phyloP scores from a whole-genome alignment of 345 rosid species.

The Eutrema yunnanense region DNA sequence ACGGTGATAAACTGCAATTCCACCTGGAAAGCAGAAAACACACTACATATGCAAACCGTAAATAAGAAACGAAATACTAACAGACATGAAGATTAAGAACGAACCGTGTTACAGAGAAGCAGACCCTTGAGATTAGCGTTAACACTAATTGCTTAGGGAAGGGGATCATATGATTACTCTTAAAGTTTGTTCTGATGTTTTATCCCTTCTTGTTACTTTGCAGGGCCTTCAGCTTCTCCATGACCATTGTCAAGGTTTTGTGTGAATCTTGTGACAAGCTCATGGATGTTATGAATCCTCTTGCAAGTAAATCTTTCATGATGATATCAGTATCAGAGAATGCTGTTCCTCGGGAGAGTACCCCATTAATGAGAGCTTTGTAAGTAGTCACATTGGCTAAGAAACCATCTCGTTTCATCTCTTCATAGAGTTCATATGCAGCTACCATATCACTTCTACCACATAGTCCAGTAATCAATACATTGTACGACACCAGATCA shows the following conservation, averaged over 20 bases:
- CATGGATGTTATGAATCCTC: conserved; percentile 39
- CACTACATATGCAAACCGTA: not conserved
- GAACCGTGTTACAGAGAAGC: conserved; percentile 7
- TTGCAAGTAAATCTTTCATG: conserved; percentile 52
- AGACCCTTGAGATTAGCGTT: not conserved
- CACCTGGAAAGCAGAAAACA: conserved; percentile 15
- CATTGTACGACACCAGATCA: conserved; percentile 72
- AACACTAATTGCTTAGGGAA: not conserved
- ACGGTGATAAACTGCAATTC: conserved; percentile 1
- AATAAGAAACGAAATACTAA: not conserved
- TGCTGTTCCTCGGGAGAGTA: conserved; percentile 28
- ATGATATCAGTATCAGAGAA: conserved; percentile 35
- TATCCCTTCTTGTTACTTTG: conserved; percentile 34
- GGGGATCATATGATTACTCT: not conserved
- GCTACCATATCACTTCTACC: conserved; percentile 40
- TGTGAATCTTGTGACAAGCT: conserved; percentile 31
- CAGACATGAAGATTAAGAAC: not conserved
- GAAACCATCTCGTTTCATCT: conserved; percentile 62
- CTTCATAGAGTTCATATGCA: conserved; percentile 61
- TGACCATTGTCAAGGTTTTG: conserved; percentile 38
- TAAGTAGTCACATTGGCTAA: conserved; percentile 64
- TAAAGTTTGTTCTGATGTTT: conserved; percentile 2
- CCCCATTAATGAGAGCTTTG: conserved; percentile 45
- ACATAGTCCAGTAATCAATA: conserved; percentile 65
- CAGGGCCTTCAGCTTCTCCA: conserved; percentile 40